A percentile compares a stretch with the other conserved stretches of the same genome.
These are phyloP conservation scores for Fusarium coicis DNA, from an alignment of 2,329 filamentous ascomycete genomes.

Conservation along the genomic window DNA sequence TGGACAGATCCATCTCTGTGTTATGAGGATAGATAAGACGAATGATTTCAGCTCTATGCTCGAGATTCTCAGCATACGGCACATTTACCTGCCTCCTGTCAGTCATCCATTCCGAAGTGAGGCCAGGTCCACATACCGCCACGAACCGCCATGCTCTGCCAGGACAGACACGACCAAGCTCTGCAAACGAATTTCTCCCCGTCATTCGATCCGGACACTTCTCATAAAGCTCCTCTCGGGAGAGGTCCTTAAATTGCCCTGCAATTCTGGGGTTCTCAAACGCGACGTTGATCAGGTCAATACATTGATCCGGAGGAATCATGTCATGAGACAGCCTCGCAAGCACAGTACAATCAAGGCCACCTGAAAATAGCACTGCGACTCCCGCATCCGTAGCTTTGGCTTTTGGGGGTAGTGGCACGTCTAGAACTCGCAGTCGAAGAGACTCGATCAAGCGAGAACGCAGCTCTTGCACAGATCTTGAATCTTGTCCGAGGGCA, in stretches of 20 bases:
- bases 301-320: conserved; percentile 72
- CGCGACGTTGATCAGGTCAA: conserved; percentile 94
- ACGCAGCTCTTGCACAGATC: conserved; percentile 64
- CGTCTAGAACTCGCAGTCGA: conserved; percentile 69
- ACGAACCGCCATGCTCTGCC: conserved; percentile 84
- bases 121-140: conserved; percentile 58
- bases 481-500: conserved; percentile 49
- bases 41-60: conserved; percentile 76
- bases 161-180: conserved; percentile 77
- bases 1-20: conserved; percentile 98
- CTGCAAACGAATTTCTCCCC: conserved; percentile 80
- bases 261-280: conserved; percentile 91
- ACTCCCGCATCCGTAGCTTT: conserved; percentile 61
- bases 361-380: conserved; percentile 91
- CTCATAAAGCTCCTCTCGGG: conserved; percentile 69
- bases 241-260: conserved; percentile 58
- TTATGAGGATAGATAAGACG: conserved; percentile 91
- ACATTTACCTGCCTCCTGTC: conserved; percentile 72
- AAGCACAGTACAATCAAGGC: conserved; percentile 90
- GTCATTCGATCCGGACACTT: conserved; percentile 91
- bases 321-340: conserved; percentile 84
- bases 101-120: not conserved
- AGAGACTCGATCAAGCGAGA: conserved; percentile 70
- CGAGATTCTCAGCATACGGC: conserved; percentile 78
- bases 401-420: conserved; percentile 67